Evolutionary conservation across 1,284 basidiomycete species (phyloP).

Genomic region (Cutaneotrichosporon cavernicola): DNA sequence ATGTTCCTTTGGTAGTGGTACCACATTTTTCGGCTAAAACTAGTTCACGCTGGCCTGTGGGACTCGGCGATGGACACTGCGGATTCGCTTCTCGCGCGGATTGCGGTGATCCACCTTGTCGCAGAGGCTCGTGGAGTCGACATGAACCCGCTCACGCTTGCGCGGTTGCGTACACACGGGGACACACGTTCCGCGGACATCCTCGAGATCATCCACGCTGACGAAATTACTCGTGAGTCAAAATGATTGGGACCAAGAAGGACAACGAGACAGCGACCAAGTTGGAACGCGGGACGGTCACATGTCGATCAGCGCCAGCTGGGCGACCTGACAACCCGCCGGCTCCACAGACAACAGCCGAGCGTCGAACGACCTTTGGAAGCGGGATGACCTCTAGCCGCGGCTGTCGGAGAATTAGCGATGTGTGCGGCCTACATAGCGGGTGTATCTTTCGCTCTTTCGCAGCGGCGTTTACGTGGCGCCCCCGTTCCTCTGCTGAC

Average conservation of each 20-base stretch:
- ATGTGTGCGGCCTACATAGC: background rate
- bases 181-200: constrained; percentile 69
- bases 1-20: background rate
- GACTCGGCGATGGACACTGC: constrained; percentile 74
- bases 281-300: background rate
- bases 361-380: background rate
- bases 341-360: background rate
- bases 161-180: constrained; percentile 67
- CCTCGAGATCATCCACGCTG: constrained; percentile 74
- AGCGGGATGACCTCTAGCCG: background rate
- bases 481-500: background rate
- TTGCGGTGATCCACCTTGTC: constrained; percentile 85
- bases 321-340: background rate
- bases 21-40: background rate
- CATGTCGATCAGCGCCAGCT: background rate
- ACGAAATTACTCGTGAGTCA: constrained; percentile 67
- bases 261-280: background rate
- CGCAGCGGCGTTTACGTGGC: background rate
- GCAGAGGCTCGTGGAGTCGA: constrained; percentile 85
- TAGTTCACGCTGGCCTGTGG: constrained; percentile 78
- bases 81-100: constrained; percentile 67
- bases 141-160: constrained; percentile 81
- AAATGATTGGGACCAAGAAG: background rate
- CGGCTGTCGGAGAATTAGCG: background rate
- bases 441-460: background rate